phyloP scores from a whole-genome alignment of 148 eudicot genomes.

The Camellia japonica region DNA sequence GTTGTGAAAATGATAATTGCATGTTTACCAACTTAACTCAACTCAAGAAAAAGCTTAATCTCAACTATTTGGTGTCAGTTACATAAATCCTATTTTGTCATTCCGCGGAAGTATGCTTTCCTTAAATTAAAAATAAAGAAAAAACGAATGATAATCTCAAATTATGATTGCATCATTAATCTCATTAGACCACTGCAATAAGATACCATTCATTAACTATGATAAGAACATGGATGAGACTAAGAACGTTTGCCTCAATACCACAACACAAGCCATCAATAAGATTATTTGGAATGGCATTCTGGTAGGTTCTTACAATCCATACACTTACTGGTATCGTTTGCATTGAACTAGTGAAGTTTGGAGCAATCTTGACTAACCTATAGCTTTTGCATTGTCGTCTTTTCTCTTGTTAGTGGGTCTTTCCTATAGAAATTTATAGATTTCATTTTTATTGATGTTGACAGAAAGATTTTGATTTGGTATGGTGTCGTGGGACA shows the following conservation, averaged over 20 bases:
- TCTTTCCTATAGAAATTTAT: slow-evolving; percentile 9
- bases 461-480: slow-evolving; percentile 59
- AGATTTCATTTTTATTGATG: slow-evolving; percentile 20
- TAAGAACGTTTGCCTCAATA: background rate
- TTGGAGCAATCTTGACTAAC: background rate
- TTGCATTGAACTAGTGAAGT: slow-evolving; percentile 3
- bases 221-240: background rate
- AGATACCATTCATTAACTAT: background rate
- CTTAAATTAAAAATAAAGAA: background rate
- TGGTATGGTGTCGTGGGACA: slow-evolving; percentile 62
- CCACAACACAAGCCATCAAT: background rate
- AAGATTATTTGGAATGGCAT: background rate
- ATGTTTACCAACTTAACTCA: background rate
- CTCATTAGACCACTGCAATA: background rate
- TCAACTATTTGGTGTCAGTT: background rate
- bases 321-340: background rate
- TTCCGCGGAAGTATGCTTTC: background rate
- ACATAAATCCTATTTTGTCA: background rate
- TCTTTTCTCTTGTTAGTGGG: background rate
- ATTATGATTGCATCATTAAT: background rate
- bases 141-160: background rate
- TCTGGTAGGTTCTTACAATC: background rate
- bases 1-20: background rate
- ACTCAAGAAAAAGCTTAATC: background rate
- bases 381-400: background rate